Base-by-base conservation (phyloP, 441 rosid genomes). In the Adansonia madagascariensis region DNA sequence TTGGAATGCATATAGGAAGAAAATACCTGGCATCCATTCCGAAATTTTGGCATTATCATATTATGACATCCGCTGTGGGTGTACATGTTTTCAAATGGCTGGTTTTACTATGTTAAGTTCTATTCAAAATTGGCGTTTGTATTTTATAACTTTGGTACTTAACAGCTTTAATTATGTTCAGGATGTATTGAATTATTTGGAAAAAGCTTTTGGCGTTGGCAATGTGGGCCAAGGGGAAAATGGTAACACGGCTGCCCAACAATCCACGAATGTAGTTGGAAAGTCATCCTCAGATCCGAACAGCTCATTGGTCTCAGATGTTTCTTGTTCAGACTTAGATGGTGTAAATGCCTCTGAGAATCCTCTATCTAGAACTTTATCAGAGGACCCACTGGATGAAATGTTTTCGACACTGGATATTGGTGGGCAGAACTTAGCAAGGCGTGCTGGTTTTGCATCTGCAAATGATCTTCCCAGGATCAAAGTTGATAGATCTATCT, bases 351-450 rank as follows among this genome's bases (percentile, higher is more conserved):
- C 88, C 67, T 83, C 84, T 4, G 97, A 93, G 79, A 94, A 77
- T 85, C 82, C 97, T 74, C 80, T 91, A 50, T 81, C 92, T 15
- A 88, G 92, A 89, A 84, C 91, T 82, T 77, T 96, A 77, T 92
- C 93, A 2, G 99, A 94, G 74, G 98, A 97, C 62, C 79, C 88
- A 49, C 88, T 91, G 31, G 98, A 94, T 85, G 97, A 91, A 82
- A 88, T 73, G 90, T 92, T 88, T 53, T 61, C 87, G 0, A 59
- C 89, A 10, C 84, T 92, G 57, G 98, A 92, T 77, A 78, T 91
- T 77, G 89, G 88, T 75, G 96, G 94, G 15, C 92, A 91, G 76
- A 91, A 91, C 84, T 79, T 86, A 70, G 77, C 83, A 50, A 86
- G 90, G 81, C 85, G 87, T 11, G 84, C 82, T 68, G 86, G 88